phyloP scores from a whole-genome alignment of 2,329 filamentous ascomycete genomes.

The Sarocladiaceae sp. region DNA sequence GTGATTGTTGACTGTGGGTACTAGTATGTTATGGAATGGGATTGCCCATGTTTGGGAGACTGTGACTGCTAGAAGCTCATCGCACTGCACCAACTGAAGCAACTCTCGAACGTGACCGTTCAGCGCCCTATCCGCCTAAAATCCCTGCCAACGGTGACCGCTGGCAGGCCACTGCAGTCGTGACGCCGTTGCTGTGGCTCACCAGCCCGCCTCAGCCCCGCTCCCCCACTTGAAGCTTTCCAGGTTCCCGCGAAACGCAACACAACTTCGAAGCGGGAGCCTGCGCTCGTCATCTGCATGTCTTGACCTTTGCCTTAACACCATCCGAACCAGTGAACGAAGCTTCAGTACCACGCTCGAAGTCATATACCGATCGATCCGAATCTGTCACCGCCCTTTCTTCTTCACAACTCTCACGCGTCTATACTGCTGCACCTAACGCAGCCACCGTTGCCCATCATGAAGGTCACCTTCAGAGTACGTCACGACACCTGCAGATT shows the following conservation, averaged over 20 bases:
- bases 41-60: too few relatives aligned
- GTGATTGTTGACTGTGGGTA: too few relatives aligned
- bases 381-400: not conserved
- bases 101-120: too few relatives aligned
- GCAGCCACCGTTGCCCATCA: slow-evolving; percentile 38
- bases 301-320: slow-evolving; percentile 1
- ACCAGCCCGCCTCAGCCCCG: not conserved
- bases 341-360: not conserved
- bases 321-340: not conserved
- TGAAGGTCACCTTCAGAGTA: slow-evolving; percentile 66
- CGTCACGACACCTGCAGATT: slow-evolving; percentile 22
- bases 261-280: slow-evolving; percentile 10
- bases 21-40: too few relatives aligned
- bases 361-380: too few relatives aligned
- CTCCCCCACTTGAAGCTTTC: slow-evolving; percentile 7
- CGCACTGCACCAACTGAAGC: too few relatives aligned
- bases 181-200: too few relatives aligned
- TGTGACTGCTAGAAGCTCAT: too few relatives aligned
- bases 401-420: not conserved
- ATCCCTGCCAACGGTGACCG: too few relatives aligned
- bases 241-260: slow-evolving; percentile 5
- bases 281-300: slow-evolving; percentile 10
- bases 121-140: too few relatives aligned
- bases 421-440: slow-evolving; percentile 19
- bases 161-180: too few relatives aligned